Evolutionary conservation across 108 stramenopile genomes (phyloP).

Genomic region (Aureococcus anophagefferens): DNA sequence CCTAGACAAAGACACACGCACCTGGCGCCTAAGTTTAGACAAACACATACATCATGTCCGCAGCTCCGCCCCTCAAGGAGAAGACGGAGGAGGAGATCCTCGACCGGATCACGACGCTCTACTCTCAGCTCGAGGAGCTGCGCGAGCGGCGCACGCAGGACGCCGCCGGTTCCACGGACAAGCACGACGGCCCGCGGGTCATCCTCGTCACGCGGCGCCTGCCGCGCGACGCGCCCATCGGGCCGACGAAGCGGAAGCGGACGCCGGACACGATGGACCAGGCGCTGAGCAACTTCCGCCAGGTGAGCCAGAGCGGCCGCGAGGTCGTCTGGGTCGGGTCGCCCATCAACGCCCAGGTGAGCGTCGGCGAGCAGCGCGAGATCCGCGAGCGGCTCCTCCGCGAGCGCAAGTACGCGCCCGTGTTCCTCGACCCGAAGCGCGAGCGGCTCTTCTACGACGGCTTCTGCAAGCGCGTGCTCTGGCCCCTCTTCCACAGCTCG

Average conservation of each 20-base stretch:
- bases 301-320: background rate
- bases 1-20: too few relatives aligned
- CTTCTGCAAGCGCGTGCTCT: slow-evolving; percentile 55
- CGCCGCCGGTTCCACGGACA: background rate
- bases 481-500: slow-evolving; percentile 52
- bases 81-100: background rate
- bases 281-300: background rate
- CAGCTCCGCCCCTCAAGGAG: too few relatives aligned
- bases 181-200: background rate
- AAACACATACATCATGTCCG: too few relatives aligned
- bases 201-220: background rate
- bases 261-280: background rate
- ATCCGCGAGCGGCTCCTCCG: background rate
- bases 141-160: background rate
- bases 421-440: background rate
- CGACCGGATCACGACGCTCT: background rate
- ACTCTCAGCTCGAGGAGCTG: background rate
- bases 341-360: background rate
- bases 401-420: background rate
- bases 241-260: background rate
- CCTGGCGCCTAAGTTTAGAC: too few relatives aligned
- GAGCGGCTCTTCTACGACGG: slow-evolving; percentile 21
- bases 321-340: background rate
- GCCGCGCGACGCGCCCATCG: background rate
- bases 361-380: background rate